Base-by-base conservation (phyloP, 768 basidiomycete species). In the Coprinopsis cinerea region DNA sequence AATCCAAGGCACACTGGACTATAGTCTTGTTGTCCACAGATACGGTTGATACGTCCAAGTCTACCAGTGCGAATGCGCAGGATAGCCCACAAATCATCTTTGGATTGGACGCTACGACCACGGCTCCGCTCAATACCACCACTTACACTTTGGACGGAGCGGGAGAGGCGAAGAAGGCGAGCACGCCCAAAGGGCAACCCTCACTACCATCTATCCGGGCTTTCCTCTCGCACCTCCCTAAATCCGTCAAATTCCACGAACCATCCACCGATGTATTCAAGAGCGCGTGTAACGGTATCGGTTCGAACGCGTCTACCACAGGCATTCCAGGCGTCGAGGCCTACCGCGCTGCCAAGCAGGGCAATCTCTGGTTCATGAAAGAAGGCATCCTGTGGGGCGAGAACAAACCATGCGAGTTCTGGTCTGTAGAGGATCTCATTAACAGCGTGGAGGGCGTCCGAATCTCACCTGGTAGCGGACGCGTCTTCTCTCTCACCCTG, bases 371-470 rank as follows among this genome's bases (percentile, higher is more conserved):
- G 82, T 90, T 89, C 70, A 69, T 83, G 40, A 65, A 72, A 34
- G 68, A 70, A 20, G 88, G 86, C 4, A 72, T 90, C 14, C 72
- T 90, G 6, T 85, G 83, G 78, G 85, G 83, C 20, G 82, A 88
- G 60, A 78, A 76, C 59, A 85, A 84, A 54, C 85, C 85, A 2
- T 87, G 83, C 58, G 83, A 87, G 55, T 89, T 86, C 58, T 89
- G 87, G 81, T 66, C 81, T 2, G 64, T 84, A 20, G 69, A 73
- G 39, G 78, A 83, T 54, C 63, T 90, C n/a, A 61, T 76, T 15
- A 64, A 69, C 45, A 74, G 69, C 50, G 61, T 58, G 22, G 78
- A 78, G 17, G 81, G 73, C 14, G 66, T 80, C 61, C 55, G 78
- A 42, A 61, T 85, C 20, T 66, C 83, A 40, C 80, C 78, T 20